Percentiles rank a stretch among this genome's conserved stretches.
phyloP scores from a whole-genome alignment of 2,329 filamentous ascomycete species.

The Sphaerulina vaccinii region DNA sequence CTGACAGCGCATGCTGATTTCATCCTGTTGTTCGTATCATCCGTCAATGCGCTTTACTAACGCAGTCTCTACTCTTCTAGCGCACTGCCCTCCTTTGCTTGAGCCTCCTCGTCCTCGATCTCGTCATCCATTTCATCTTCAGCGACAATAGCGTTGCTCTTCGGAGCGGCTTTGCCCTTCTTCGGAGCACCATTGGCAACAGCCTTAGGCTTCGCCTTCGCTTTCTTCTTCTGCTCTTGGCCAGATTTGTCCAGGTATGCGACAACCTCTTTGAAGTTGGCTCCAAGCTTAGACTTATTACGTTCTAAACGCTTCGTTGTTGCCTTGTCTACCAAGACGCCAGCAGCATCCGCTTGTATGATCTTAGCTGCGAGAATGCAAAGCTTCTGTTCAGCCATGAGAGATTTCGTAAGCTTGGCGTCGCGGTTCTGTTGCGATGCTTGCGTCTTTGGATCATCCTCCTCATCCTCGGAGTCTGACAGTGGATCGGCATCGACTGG shows the following conservation, averaged over 20 bases:
- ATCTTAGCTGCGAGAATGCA: constrained; percentile 85
- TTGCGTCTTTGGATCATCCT: constrained; percentile 48
- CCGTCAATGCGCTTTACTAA: no score
- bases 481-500: constrained; percentile 31
- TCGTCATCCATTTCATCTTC: constrained; percentile 43
- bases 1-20: no score
- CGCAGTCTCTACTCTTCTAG: no score
- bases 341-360: constrained; percentile 74
- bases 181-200: constrained; percentile 43
- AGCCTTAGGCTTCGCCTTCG: constrained; percentile 38
- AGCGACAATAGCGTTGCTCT: constrained; percentile 45
- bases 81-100: no score
- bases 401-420: constrained; percentile 55
- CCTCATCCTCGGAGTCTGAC: constrained; percentile 41
- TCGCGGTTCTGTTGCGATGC: constrained; percentile 57
- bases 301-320: constrained; percentile 70
- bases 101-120: constrained; percentile 44
- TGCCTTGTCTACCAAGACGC: constrained; percentile 67
- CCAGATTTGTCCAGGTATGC: constrained; percentile 64
- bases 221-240: constrained; percentile 54
- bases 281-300: constrained; percentile 77
- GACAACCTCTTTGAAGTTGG: constrained; percentile 82
- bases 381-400: constrained; percentile 79
- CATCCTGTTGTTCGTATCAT: no score
- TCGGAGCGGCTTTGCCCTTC: constrained; percentile 39